Conservation (phyloP, 257 asterid species). For the Solanum chmielewskii region DNA sequence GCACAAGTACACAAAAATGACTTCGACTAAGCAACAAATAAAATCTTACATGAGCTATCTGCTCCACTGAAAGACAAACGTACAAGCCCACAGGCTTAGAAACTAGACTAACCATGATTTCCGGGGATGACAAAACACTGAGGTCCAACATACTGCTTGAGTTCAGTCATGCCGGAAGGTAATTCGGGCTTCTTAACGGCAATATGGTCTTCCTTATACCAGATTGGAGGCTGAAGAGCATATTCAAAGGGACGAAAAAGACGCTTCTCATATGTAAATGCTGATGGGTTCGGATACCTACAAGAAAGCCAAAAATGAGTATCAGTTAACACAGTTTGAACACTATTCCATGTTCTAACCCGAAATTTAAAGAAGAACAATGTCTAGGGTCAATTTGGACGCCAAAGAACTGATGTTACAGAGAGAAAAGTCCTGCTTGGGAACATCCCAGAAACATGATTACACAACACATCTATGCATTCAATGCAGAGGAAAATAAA, state of each 20-base stretch:
- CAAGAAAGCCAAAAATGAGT: not conserved
- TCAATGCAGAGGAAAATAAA: not conserved
- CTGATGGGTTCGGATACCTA: slow-evolving; percentile 78
- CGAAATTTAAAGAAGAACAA: not conserved
- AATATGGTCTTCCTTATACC: slow-evolving; percentile 61
- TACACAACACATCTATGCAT: not conserved
- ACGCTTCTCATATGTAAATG: slow-evolving; percentile 62
- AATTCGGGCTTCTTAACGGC: slow-evolving; percentile 65
- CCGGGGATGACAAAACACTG: slow-evolving; percentile 79
- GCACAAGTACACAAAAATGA: slow-evolving; percentile 5
- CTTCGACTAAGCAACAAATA: not conserved
- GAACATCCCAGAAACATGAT: not conserved
- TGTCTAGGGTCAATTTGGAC: not conserved
- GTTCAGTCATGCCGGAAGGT: slow-evolving; percentile 42
- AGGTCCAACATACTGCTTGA: slow-evolving; percentile 64
- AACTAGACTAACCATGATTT: slow-evolving; percentile 52
- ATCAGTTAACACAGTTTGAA: not conserved
- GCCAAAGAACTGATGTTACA: not conserved
- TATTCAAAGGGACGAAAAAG: slow-evolving; percentile 72
- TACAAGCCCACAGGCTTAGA: not conserved
- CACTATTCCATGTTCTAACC: not conserved
- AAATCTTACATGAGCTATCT: not conserved
- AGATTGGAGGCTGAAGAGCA: slow-evolving; percentile 73
- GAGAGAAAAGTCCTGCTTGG: not conserved
- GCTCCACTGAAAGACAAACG: not conserved